These are phyloP conservation scores for Marsdenia floribunda DNA, from an alignment of 257 asterid genomes.

Conservation along the genomic window DNA sequence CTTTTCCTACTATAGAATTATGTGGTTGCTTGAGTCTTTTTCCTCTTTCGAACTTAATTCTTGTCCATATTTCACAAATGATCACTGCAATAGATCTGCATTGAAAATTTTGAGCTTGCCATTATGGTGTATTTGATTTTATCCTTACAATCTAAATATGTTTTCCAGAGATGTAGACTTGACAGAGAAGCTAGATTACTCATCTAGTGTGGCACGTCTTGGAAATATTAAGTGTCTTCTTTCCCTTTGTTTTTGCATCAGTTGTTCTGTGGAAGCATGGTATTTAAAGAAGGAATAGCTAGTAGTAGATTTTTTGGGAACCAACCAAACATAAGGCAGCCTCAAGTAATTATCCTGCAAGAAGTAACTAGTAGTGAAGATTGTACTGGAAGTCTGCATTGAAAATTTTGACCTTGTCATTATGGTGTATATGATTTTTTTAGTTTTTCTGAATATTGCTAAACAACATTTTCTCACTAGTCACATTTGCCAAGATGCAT, in stretches of 20 bases:
- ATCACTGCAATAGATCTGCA: too few relatives aligned
- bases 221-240: constrained; percentile 22
- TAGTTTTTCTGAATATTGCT: too few relatives aligned
- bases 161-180: constrained; percentile 68
- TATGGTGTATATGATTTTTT: too few relatives aligned
- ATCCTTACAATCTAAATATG: constrained; percentile 9
- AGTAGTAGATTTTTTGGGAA: neutral
- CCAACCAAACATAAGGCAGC: neutral
- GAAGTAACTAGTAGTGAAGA: neutral
- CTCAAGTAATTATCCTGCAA: neutral
- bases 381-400: neutral
- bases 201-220: constrained; percentile 58
- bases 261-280: neutral
- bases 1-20: too few relatives aligned
- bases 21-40: neutral
- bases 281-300: neutral
- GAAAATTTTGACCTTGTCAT: too few relatives aligned
- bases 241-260: neutral
- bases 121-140: too few relatives aligned
- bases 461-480: too few relatives aligned
- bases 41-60: neutral
- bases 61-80: too few relatives aligned
- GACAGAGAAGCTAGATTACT: constrained; percentile 79
- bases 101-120: too few relatives aligned
- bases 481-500: too few relatives aligned